Conservation (phyloP, 345 rosid species). For the Brassica incana region DNA sequence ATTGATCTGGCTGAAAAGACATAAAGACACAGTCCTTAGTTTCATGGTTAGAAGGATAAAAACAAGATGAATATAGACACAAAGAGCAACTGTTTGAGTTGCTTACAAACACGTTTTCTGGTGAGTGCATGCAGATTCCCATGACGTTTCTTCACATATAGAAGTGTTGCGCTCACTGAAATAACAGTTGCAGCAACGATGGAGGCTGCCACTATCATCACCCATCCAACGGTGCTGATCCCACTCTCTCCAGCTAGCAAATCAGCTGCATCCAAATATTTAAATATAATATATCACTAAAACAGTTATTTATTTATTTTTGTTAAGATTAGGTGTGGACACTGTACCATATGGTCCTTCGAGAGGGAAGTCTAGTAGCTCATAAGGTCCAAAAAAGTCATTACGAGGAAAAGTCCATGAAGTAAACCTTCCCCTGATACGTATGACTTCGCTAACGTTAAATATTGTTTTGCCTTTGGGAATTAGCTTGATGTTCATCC, state of each 20-base stretch:
- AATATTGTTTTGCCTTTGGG: conserved; percentile 35
- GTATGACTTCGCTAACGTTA: conserved; percentile 55
- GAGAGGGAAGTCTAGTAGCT: conserved; percentile 78
- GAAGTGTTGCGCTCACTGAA: conserved; percentile 45
- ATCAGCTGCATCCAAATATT: conserved; percentile 10
- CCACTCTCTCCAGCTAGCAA: conserved; percentile 1
- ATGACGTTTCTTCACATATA: conserved; percentile 45
- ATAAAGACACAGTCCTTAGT: conserved; percentile 44
- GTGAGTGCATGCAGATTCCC: conserved; percentile 39
- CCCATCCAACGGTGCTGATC: conserved; percentile 48
- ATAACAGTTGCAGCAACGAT: conserved; percentile 44
- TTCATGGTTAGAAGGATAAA: background rate
- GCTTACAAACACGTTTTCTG: conserved; percentile 63
- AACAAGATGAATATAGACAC: no score
- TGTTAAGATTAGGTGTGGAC: conserved; percentile 1
- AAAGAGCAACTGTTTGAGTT: background rate
- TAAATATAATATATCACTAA: background rate
- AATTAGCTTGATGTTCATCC: conserved; percentile 32
- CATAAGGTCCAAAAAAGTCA: conserved; percentile 82
- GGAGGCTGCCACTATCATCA: conserved; percentile 53
- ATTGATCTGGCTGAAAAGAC: conserved; percentile 36
- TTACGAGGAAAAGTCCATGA: conserved; percentile 55
- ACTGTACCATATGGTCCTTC: conserved; percentile 65
- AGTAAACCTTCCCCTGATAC: conserved; percentile 48
- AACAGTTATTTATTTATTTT: background rate